These are phyloP conservation scores for Saprolegnia diclina DNA, from an alignment of 352 stramenopile genomes.

Conservation along the genomic window DNA sequence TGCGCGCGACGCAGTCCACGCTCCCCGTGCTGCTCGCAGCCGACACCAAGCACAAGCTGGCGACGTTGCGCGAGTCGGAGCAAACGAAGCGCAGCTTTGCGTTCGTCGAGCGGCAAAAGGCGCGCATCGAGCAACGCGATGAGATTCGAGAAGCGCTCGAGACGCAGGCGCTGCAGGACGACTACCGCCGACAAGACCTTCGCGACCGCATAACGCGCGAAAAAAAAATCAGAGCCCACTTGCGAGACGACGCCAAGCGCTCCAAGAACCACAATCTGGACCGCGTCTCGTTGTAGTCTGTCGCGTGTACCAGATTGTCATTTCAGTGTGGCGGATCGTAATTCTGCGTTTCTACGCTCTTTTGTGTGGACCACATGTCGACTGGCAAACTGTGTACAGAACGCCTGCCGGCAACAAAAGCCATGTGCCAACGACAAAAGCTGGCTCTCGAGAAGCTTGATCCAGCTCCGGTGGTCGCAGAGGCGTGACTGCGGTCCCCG, in stretches of 20 bases:
- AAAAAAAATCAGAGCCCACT: neutral
- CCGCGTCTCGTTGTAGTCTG: too few relatives aligned
- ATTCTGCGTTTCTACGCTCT: too few relatives aligned
- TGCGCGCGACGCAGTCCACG: neutral
- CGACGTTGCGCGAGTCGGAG: neutral
- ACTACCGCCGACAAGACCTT: conserved; percentile 7
- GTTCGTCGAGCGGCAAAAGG: conserved; percentile 4
- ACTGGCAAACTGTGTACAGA: too few relatives aligned
- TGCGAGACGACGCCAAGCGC: too few relatives aligned
- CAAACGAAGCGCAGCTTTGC: neutral
- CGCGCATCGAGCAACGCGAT: neutral
- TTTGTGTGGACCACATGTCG: too few relatives aligned
- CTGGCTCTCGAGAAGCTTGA: too few relatives aligned
- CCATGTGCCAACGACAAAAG: too few relatives aligned
- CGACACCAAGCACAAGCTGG: neutral
- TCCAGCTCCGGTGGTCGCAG: too few relatives aligned
- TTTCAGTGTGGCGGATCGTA: too few relatives aligned
- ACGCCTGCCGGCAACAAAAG: too few relatives aligned
- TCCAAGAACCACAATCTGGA: neutral
- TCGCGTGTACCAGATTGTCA: too few relatives aligned
- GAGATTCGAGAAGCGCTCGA: conserved; percentile 15
- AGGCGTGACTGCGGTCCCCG: too few relatives aligned
- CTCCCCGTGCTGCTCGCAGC: neutral
- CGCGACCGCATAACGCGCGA: neutral
- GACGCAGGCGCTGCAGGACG: conserved; percentile 6